Evolutionary conservation across 257 asterid genomes (phyloP).

Genomic region (Solanum chmielewskii): DNA sequence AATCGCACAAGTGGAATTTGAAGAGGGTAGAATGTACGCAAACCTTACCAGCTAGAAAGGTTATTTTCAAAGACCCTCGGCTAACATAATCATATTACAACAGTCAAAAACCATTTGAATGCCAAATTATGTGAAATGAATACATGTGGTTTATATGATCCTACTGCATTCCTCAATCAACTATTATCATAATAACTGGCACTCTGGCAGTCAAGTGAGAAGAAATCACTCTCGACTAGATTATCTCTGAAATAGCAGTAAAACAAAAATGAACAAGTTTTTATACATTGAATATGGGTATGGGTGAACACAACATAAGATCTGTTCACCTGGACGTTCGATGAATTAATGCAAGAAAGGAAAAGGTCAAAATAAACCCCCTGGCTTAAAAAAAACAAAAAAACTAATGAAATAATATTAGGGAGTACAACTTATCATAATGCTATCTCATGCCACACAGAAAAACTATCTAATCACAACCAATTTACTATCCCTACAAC

Average conservation of each 20-base stretch:
- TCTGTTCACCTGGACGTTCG: neutral
- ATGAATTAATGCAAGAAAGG: neutral
- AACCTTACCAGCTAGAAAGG: no score
- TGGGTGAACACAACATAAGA: conserved; percentile 2
- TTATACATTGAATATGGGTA: conserved; percentile 7
- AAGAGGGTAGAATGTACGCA: no score
- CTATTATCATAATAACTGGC: neutral
- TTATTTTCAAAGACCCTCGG: no score
- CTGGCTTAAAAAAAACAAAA: neutral
- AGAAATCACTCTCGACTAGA: neutral
- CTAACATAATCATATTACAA: neutral
- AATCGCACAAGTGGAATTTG: no score
- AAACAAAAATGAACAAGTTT: conserved; percentile 4
- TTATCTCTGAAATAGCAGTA: neutral
- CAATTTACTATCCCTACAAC: neutral
- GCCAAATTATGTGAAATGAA: neutral
- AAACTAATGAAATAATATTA: neutral
- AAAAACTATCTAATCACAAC: neutral
- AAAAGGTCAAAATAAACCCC: neutral
- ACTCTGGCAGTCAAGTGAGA: neutral
- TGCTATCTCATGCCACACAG: neutral
- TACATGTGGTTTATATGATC: neutral
- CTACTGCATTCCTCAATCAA: neutral
- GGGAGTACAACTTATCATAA: neutral
- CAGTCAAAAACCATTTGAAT: neutral